Base-by-base conservation (phyloP, 495 filamentous ascomycete genomes). In the Daldinia caldariorum region DNA sequence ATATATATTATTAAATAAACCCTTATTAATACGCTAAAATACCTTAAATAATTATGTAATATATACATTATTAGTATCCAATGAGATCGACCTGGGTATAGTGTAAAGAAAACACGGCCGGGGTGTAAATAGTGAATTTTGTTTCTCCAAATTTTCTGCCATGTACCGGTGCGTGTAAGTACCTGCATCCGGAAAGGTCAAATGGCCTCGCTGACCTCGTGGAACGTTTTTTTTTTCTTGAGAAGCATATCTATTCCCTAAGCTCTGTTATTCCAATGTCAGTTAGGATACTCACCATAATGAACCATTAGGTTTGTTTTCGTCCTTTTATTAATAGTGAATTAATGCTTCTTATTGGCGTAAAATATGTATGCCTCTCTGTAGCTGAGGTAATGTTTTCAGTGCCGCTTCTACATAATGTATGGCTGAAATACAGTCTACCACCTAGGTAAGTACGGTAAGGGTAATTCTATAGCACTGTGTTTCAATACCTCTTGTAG, bases 121-220 rank as follows among this genome's bases (percentile, higher is more conserved):
- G 64, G 70, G 70, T 49, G 70, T 72, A 57, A 49, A 37, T 72
- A 69, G 61, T 45, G 18, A 54, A 32, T 32, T 53, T 7, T 53
- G 1, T 55, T 54, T 71, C 69, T 66, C 69, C 69, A 68, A 68
- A 20, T 61, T 26, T 26, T 67, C 39, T 64, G 22, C 66, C 14
- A 72, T 65, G 35, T 66, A 45, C 65, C 38, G 66, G 54, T 43
- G 34, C 51, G 32, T 13, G 61, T 61, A 69, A 70, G 66, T 61
- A 66, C 66, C 49, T 69, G 62, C 57, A 55, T 65, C 66, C 70
- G 58, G 65, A 73, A 72, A 59, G 57, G 70, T 66, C 41, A 55
- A 62, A 26, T 66, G 58, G 43, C 62, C 58, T 70, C 13, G 70
- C 63, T 70, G 71, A 73, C 70, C 71, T 57, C 59, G 53, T 70